Conservation (phyloP, 2,329 filamentous ascomycete species). For the Eutypa lata region DNA sequence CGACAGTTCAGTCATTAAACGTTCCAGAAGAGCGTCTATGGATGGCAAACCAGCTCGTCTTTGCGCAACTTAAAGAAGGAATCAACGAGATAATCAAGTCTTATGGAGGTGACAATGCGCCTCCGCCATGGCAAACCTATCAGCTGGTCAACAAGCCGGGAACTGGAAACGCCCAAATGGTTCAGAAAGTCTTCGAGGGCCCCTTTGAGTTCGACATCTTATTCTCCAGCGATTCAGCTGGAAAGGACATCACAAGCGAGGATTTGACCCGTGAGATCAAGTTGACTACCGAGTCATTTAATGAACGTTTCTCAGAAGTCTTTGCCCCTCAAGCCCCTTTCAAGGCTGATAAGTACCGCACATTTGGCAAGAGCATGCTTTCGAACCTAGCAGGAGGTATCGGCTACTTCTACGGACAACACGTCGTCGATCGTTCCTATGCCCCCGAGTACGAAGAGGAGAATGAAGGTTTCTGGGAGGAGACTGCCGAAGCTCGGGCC, state of each 20-base stretch:
- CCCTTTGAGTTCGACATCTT: constrained; percentile 91
- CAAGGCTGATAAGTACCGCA: constrained; percentile 65
- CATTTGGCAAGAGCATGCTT: constrained; percentile 85
- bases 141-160: constrained; percentile 68
- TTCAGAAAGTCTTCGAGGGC: constrained; percentile 90
- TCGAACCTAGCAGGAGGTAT: constrained; percentile 93
- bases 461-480: constrained; percentile 93
- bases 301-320: constrained; percentile 68
- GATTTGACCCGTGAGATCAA: constrained; percentile 70
- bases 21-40: constrained; percentile 70
- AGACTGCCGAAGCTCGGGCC: constrained; percentile 74
- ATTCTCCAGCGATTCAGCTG: constrained; percentile 75
- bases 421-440: constrained; percentile 85
- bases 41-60: constrained; percentile 71
- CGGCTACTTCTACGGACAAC: constrained; percentile 89
- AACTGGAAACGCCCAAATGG: constrained; percentile 75
- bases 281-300: constrained; percentile 64
- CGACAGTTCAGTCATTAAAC: constrained; percentile 69
- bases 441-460: constrained; percentile 94
- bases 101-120: constrained; percentile 58
- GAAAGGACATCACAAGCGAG: constrained; percentile 51
- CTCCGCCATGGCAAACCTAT: constrained; percentile 83
- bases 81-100: constrained; percentile 48
- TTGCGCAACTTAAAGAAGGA: constrained; percentile 50
- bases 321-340: constrained; percentile 78